Evolutionary conservation across 2,329 filamentous ascomycete genomes (phyloP), one percentile per base, ranked within the genome.

Genomic region (Leptographium lundbergii): DNA sequence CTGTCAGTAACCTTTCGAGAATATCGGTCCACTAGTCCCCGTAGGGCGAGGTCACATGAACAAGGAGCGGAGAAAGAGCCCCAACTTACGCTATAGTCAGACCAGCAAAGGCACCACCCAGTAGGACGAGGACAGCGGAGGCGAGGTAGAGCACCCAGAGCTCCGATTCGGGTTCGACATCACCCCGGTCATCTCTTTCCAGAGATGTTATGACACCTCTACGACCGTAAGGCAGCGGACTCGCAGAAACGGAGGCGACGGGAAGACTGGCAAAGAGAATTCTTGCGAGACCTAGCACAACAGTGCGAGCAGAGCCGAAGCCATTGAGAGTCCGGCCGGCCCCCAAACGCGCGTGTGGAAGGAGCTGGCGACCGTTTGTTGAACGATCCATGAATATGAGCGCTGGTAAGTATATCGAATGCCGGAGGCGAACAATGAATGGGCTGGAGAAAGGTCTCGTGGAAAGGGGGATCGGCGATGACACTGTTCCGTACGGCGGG

Each of bases 41-140:
- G 13, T 14, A 11, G 13, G 36, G 34, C 6, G 22, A 47, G 25
- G 6, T 24, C 22, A 13, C 29, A 7, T 14, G 13, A 55, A 6
- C 25, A 27, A 13, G 27, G 45, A n/a, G n/a, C n/a, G n/a, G 17
- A 29, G 22, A 14, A 32, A 36, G 1, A 58, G 13, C 17, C 22
- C 57, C 6, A 29, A 57, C 56, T 51, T 75, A 87, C 80, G 89
- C 89, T 69, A 94, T 91, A 22, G 94, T 99, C 72, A 99, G 75
- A 39, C 94, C 94, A 11, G 94, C 94, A 74, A 99, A 99, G 47
- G 89, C 90, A 63, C 94, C 94, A 63, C 94, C 94, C 0, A 89
- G 80, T 61, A 97, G 76, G 11, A 97, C 94, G 59, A 99, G 80
- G 27, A 84, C 79, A 61, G 89, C 81, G 22, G 92, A 95, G 34